Evolutionary conservation across 768 basidiomycete species (phyloP), one percentile per base, ranked within the genome.

Genomic region (Russula foetens): DNA sequence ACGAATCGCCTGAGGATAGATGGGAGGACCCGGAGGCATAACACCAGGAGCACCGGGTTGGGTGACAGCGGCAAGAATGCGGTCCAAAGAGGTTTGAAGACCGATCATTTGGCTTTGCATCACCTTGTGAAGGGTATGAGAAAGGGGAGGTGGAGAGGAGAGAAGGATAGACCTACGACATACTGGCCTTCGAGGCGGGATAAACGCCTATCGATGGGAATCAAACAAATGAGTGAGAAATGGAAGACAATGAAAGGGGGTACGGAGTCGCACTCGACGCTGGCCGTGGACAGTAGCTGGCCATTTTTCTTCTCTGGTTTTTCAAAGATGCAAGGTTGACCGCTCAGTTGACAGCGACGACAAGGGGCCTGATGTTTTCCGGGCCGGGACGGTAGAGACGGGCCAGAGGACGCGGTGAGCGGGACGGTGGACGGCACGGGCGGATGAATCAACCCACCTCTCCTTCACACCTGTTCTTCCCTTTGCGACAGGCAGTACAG

Each of bases 51-150:
- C 60, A 61, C 55, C 69, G 45, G 70, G 63, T 54, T 75, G 77
- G 45, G 66, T 67, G 59, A 92, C 77, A 2, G 82, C 85, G 47
- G 80, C 75, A 56, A 93, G 74, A 69, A 93, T 93, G 53, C 91
- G 82, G 73, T 93, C 91, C 64, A 93, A 72, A 26, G 90, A 88
- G 6, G 90, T 88, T 73, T 93, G 92, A 86, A 93, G 90, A 67
- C 91, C 91, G 67, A 93, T 92, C 88, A 93, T 92, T 71, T 92
- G 91, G 74, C 89, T 90, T 71, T 93, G 90, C 83, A 93, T 89
- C 66, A 91, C 86, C 90, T 90, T 55, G 49, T 49, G 44, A 21
- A 19, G 29, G 17, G 38, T 44, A 23, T 53, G 59, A 62, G 63
- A 61, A 51, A 24, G 51, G 28, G 50, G 33, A 43, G 19, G 12